Evolutionary conservation across 306 rosid genomes (phyloP), one percentile per base, ranked within the genome.

Genomic region (Sophora flavescens): DNA sequence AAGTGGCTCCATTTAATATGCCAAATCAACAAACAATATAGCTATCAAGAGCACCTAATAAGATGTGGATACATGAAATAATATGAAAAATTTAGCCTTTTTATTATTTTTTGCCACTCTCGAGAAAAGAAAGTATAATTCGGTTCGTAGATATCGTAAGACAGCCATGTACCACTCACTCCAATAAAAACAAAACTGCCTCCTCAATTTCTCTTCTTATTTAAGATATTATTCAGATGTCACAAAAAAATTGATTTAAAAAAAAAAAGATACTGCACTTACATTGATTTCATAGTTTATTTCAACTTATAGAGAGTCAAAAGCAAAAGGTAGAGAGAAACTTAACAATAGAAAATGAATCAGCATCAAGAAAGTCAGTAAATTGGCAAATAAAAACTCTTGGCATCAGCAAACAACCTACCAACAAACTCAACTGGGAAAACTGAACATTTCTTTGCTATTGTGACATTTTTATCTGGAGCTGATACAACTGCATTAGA

Each of bases 391-490:
- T 11, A 76, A 1, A 5, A 28, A 63, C 9, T 77, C 41, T 50
- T 12, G 6, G 64, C 11, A 32, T 50, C 12, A 4, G 12, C 30
- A 17, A 72, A 74, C 48, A 45, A 82, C 97, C 70, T 80, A 92
- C 99, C 99, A 47, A 95, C 99, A 87, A 95, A 92, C 80, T 95
- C 99, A 75, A 95, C 91, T 1, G 99, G 97, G 77, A 95, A 92
- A 81, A 95, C 99, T 2, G 90, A 89, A 83, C 99, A 95, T 81
- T 95, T 95, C 81, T 76, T 90, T 6, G 96, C 99, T 81, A 95
- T 92, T 13, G 97, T 89, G 68, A 95, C 97, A 79, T 95, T 95
- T 63, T 79, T 89, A 79, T 95, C 96, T 0, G 99, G 99, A 39
- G 87, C 81, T 1, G 83, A 88, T 15, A 90, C 92, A 76, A 95